Conservation (phyloP, 2,329 filamentous ascomycete genomes). For the Clonostachys rhizophaga region DNA sequence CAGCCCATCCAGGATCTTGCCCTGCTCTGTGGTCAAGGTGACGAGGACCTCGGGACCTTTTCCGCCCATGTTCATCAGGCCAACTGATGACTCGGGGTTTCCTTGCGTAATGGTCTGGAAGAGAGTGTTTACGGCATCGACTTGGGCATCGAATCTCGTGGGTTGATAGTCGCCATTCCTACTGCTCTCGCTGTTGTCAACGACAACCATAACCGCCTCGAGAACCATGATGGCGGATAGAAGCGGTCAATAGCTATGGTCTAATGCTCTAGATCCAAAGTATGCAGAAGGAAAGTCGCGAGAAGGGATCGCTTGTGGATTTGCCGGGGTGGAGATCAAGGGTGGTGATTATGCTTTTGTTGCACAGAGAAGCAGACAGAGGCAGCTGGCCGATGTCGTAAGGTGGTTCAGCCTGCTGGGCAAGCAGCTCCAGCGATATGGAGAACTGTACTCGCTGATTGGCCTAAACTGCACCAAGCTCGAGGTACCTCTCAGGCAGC, state of each 20-base stretch:
- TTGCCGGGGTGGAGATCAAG: not conserved
- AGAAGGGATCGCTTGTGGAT: not conserved
- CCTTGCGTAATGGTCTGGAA: slow-evolving; percentile 94
- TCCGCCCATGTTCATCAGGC: slow-evolving; percentile 98
- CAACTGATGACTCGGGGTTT: slow-evolving; percentile 95
- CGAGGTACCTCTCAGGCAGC: not conserved
- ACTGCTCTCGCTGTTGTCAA: slow-evolving; percentile 98
- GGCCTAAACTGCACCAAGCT: not conserved
- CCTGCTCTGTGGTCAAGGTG: slow-evolving; percentile 92
- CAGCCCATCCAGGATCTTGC: slow-evolving; percentile 88
- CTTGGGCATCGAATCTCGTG: slow-evolving; percentile 92
- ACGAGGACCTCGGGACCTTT: slow-evolving; percentile 96
- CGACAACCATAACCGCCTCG: slow-evolving; percentile 99
- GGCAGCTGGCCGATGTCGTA: slow-evolving; percentile 22
- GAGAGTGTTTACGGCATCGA: slow-evolving; percentile 90
- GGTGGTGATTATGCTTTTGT: not conserved
- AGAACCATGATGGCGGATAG: slow-evolving; percentile 76
- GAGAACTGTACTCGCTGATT: not conserved
- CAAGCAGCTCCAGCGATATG: slow-evolving; percentile 9
- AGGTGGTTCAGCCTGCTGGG: slow-evolving; percentile 39
- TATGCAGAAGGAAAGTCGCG: not conserved
- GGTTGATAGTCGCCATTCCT: slow-evolving; percentile 92
- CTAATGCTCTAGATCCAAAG: not conserved
- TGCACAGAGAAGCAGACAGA: not conserved
- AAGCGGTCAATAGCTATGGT: no score